Evolutionary conservation across 805 yeast genomes (phyloP), one percentile per base, ranked within the genome.

Genomic region (Pichia californica): DNA sequence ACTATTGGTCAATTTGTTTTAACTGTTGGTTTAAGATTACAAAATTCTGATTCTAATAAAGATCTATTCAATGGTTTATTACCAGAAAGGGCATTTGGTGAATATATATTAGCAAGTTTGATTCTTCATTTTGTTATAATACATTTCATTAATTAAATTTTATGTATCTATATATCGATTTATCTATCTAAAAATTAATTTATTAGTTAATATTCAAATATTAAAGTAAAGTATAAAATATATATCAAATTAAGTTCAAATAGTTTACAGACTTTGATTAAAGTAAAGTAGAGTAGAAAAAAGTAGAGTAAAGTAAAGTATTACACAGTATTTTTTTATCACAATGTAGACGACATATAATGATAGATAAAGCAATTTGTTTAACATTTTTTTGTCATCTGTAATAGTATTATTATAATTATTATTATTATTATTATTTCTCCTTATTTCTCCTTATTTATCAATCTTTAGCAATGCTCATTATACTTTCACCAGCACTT

Each of bases 1-100:
- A 86, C 97, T 36, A 97, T 93, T 40, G 98, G 95, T 13, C 98
- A 93, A 64, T 93, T 93, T 62, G 98, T 93, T 21, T 74, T 93
- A 50, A 79, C 94, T 11, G 87, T 85, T 33, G 74, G 85, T 48
- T 69, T 93, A 57, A 74, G 98, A 57, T 73, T 91, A 57, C 97
- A 89, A 59, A 70, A 46, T 64, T 70, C 47, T 54, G 69, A 36
- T 55, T 57, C 40, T 15, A 46, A 51, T 38, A 44, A 46, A 18
- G 31, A 41, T 5, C 35, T 60, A 3, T 63, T 62, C 46, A 46
- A 43, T 19, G 52, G 51, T 10, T 47, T 62, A 7, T 47, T 49
- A 2, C 60, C 60, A 10, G 77, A 72, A 55, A 57, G 79, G 44
- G 88, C 97, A 5, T 76, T 93, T 61, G 95, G 88, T 16, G 99